These are phyloP conservation scores for Cutaneotrichosporon dermatis DNA, from an alignment of 1,284 basidiomycete genomes.

Conservation along the genomic window DNA sequence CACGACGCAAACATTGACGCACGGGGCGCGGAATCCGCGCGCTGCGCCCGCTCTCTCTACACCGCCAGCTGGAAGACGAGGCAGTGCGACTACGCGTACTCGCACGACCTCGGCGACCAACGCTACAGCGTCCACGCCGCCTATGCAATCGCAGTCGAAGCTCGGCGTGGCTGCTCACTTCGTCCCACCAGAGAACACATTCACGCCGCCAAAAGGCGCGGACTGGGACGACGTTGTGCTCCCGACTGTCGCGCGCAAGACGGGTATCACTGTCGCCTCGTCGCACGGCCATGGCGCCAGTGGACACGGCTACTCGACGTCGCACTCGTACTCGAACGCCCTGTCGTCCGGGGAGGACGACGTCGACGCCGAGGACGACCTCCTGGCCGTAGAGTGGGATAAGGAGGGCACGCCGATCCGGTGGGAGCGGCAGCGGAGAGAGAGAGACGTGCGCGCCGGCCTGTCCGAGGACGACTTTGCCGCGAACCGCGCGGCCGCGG, in stretches of 20 bases:
- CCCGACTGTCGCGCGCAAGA: slow-evolving; percentile 74
- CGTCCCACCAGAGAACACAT: slow-evolving; percentile 38
- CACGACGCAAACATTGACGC: not conserved
- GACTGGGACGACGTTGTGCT: slow-evolving; percentile 56
- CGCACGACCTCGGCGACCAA: not conserved
- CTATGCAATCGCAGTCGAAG: not conserved
- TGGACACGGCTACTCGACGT: not conserved
- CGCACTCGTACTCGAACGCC: not conserved
- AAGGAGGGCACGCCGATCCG: slow-evolving; percentile 39
- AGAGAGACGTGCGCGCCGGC: not conserved
- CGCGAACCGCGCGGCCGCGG: slow-evolving; percentile 3
- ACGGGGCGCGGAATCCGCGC: not conserved
- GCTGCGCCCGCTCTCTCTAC: not conserved
- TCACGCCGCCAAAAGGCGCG: slow-evolving; percentile 45
- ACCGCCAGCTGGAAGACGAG: not conserved
- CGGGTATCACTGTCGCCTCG: slow-evolving; percentile 50
- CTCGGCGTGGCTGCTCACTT: slow-evolving; percentile 40
- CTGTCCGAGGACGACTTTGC: slow-evolving; percentile 8
- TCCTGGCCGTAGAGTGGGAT: slow-evolving; percentile 46
- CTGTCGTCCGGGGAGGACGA: not conserved
- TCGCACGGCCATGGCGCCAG: not conserved
- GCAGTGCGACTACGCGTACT: too few relatives aligned
- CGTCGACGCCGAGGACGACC: slow-evolving; percentile 34
- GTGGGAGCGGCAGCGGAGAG: slow-evolving; percentile 30
- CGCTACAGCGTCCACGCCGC: not conserved